A percentile compares a stretch with the other conserved stretches of the same genome.
phyloP scores from a whole-genome alignment of 1,139 yeast genomes.

The Taiozyma onychis region DNA sequence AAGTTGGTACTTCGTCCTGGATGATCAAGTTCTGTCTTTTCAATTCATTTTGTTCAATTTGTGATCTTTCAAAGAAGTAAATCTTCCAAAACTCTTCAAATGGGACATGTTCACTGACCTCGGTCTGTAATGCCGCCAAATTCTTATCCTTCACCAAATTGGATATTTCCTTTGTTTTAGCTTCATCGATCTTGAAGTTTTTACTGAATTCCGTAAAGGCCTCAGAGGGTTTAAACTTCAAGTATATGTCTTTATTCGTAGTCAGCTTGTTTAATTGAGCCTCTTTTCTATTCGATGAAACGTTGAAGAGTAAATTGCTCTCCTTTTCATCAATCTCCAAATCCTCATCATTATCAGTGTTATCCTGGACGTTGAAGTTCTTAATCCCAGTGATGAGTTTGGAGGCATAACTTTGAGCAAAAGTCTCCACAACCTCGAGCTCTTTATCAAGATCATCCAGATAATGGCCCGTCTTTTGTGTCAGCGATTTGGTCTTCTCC shows the following conservation, averaged over 20 bases:
- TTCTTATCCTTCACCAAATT: background rate
- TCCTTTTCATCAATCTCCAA: slow-evolving; percentile 30
- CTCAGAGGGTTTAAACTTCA: background rate
- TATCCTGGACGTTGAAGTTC: slow-evolving; percentile 42
- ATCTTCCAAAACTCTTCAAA: slow-evolving; percentile 71
- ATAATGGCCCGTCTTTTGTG: slow-evolving; percentile 46
- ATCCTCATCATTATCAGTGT: slow-evolving; percentile 13
- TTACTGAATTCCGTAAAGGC: background rate
- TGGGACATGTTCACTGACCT: slow-evolving; percentile 35
- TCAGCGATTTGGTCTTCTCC: background rate
- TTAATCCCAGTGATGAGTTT: slow-evolving; percentile 56
- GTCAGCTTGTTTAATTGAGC: background rate
- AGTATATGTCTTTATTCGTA: background rate
- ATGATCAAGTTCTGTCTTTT: slow-evolving; percentile 9
- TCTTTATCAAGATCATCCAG: slow-evolving; percentile 63
- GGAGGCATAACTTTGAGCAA: slow-evolving; percentile 35
- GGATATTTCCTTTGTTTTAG: background rate
- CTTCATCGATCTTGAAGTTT: background rate
- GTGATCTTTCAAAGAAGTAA: slow-evolving; percentile 47
- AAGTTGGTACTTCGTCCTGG: slow-evolving; percentile 38
- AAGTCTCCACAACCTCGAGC: slow-evolving; percentile 57
- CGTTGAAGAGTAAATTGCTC: slow-evolving; percentile 38
- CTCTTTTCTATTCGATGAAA: slow-evolving; percentile 11
- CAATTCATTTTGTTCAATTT: slow-evolving; percentile 43
- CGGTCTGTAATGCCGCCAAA: slow-evolving; percentile 12